Conservation (phyloP, 2,329 filamentous ascomycete genomes). For the Colletotrichum tanaceti region DNA sequence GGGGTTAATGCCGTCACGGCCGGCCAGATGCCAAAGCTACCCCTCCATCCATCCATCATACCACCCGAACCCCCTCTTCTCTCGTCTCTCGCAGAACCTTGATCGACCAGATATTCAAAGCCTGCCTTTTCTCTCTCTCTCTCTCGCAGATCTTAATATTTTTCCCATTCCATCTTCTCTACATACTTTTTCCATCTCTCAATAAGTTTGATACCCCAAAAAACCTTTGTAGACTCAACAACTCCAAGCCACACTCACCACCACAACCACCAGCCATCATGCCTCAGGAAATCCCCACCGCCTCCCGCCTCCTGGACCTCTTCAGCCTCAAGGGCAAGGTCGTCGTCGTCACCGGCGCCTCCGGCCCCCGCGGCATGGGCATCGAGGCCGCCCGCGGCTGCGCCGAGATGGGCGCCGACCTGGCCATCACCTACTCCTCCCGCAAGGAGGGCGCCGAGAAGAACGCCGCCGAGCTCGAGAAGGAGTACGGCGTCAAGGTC, state of each 20-base stretch:
- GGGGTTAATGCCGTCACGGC: constrained; percentile 38
- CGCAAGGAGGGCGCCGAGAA: constrained; percentile 75
- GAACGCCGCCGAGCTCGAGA: constrained; percentile 72
- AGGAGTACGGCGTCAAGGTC: constrained; percentile 75
- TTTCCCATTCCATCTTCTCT: not conserved
- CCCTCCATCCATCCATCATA: constrained; percentile 35
- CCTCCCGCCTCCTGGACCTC: constrained; percentile 70
- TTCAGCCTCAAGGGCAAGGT: constrained; percentile 81
- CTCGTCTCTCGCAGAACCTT: constrained; percentile 17
- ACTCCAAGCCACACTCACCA: not conserved
- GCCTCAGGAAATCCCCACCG: constrained; percentile 59
- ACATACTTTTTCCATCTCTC: constrained; percentile 4
- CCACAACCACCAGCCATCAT: constrained; percentile 5
- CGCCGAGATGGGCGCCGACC: constrained; percentile 77
- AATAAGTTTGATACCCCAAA: constrained; percentile 19
- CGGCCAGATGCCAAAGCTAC: constrained; percentile 32
- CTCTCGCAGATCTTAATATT: constrained; percentile 2
- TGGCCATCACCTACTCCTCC: constrained; percentile 79
- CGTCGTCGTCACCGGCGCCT: constrained; percentile 76
- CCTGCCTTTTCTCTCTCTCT: not conserved
- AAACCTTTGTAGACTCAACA: not conserved
- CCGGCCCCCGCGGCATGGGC: constrained; percentile 76
- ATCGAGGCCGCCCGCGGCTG: constrained; percentile 75
- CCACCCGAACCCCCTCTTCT: not conserved
- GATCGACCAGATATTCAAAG: constrained; percentile 31